Conservation (phyloP, 73 alveolate genomes). For the Paramecium biaurelia region DNA sequence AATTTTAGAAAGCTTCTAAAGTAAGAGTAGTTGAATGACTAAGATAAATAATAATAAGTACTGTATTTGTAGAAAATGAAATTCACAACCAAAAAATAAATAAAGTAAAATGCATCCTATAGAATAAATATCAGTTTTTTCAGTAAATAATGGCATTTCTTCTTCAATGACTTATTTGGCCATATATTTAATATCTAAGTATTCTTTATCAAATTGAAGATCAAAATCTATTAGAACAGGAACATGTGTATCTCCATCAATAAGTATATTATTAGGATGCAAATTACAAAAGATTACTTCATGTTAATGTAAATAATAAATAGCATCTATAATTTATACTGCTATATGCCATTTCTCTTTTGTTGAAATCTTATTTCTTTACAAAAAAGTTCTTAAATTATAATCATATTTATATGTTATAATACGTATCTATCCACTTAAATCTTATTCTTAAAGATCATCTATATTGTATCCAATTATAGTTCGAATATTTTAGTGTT, state of each 20-base stretch:
- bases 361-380: neutral
- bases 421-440: neutral
- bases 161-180: neutral
- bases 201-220: neutral
- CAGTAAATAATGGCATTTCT: conserved; percentile 10
- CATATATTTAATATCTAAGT: neutral
- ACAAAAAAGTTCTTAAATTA: neutral
- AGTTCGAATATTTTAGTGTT: neutral
- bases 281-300: neutral
- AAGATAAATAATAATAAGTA: neutral
- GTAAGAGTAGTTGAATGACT: neutral
- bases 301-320: conserved; percentile 21
- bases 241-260: neutral
- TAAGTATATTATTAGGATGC: conserved; percentile 22
- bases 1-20: neutral
- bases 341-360: conserved; percentile 16
- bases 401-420: neutral
- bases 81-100: conserved; percentile 35
- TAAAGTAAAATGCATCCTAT: conserved; percentile 11
- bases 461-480: neutral
- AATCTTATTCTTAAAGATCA: neutral
- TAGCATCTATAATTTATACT: neutral
- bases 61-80: neutral
- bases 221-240: conserved; percentile 4
- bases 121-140: neutral